Conservation (phyloP, 129 eudicot species). For the Ambrosia trifida region DNA sequence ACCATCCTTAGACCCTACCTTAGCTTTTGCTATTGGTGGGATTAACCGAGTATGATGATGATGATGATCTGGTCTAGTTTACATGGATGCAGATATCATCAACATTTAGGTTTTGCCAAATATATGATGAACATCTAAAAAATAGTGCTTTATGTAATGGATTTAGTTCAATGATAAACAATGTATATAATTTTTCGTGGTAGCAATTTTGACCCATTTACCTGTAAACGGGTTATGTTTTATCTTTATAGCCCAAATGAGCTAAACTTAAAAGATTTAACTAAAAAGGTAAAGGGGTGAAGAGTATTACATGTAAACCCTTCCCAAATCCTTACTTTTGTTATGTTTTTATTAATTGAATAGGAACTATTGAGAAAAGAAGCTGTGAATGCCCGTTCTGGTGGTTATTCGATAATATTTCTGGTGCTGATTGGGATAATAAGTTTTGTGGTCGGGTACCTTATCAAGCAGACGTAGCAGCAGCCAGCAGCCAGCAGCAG, state of each 20-base stretch:
- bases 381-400: constrained; percentile 40
- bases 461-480: constrained; percentile 48
- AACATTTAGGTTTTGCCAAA: not conserved
- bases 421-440: constrained; percentile 59
- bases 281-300: too few relatives aligned
- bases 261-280: too few relatives aligned
- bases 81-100: too few relatives aligned
- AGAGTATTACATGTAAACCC: not conserved
- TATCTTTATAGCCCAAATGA: not conserved
- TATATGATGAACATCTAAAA: not conserved
- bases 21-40: too few relatives aligned
- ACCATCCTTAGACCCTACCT: too few relatives aligned
- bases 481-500: not conserved
- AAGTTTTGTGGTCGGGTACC: constrained; percentile 67
- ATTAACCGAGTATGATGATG: too few relatives aligned
- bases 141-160: not conserved
- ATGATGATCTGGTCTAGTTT: too few relatives aligned
- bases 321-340: not conserved
- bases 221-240: not conserved
- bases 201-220: not conserved
- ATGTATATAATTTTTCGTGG: not conserved
- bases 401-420: constrained; percentile 49
- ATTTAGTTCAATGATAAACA: not conserved
- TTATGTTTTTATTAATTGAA: constrained; percentile 5
- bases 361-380: constrained; percentile 74